phyloP scores from a whole-genome alignment of 2,329 filamentous ascomycete species.

The Tolypocladium pustulatum region DNA sequence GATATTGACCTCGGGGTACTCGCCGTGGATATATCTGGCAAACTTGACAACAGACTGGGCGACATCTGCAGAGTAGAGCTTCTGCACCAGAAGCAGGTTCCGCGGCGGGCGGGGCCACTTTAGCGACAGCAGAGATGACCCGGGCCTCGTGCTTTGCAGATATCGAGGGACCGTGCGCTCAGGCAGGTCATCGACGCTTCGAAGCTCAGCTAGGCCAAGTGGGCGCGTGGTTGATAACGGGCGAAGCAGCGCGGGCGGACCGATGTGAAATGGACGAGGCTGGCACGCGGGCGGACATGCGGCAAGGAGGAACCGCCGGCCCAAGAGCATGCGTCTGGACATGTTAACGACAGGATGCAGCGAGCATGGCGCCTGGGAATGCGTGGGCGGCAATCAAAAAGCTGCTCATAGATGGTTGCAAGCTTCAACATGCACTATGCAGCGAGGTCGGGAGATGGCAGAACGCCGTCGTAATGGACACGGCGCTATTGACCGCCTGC shows the following conservation, averaged over 20 bases:
- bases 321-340: neutral
- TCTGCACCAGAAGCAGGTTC: constrained; percentile 48
- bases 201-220: constrained; percentile 21
- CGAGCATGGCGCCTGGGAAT: neutral
- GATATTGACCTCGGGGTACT: constrained; percentile 72
- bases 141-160: constrained; percentile 29
- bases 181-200: constrained; percentile 22
- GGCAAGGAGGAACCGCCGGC: neutral
- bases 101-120: constrained; percentile 43
- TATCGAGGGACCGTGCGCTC: constrained; percentile 23
- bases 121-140: constrained; percentile 43
- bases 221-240: constrained; percentile 37
- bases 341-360: neutral
- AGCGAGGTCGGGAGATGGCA: neutral
- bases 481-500: neutral
- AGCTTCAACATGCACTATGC: neutral
- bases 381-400: neutral
- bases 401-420: neutral
- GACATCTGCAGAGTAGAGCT: constrained; percentile 44
- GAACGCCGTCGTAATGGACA: neutral
- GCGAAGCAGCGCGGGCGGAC: constrained; percentile 12
- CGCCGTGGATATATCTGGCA: constrained; percentile 62
- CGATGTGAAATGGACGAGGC: neutral
- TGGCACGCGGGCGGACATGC: neutral
- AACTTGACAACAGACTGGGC: constrained; percentile 42